Percentiles rank a stretch among this genome's conserved stretches.
These are phyloP conservation scores for Albugo candida DNA, from an alignment of 352 stramenopile genomes.

Conservation along the genomic window DNA sequence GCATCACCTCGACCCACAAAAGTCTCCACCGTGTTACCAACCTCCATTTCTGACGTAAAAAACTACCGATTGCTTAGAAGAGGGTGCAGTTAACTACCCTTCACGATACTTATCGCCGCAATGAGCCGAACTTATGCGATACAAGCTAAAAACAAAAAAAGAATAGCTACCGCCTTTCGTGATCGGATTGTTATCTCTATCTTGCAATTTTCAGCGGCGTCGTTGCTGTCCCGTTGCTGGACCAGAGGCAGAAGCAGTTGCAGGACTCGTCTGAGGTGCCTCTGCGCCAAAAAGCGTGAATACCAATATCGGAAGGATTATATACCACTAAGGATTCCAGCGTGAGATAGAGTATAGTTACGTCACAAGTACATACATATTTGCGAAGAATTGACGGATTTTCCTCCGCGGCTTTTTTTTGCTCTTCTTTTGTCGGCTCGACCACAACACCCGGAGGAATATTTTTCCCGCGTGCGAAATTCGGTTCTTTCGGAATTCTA, in stretches of 20 bases:
- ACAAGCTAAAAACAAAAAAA: no score
- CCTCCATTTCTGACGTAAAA: no score
- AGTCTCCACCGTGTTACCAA: no score
- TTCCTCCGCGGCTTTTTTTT: slow-evolving; percentile 34
- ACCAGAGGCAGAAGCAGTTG: slow-evolving; percentile 15
- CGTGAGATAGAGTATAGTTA: not conserved
- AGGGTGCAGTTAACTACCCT: no score
- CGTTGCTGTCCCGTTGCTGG: slow-evolving; percentile 4
- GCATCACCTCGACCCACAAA: no score
- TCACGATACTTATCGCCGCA: no score
- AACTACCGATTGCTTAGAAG: no score
- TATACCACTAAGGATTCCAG: slow-evolving; percentile 41
- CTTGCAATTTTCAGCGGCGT: no score
- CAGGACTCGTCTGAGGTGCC: slow-evolving; percentile 1
- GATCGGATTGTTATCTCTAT: no score
- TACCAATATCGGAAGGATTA: slow-evolving; percentile 58
- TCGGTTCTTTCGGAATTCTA: not conserved
- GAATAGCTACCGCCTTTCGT: no score
- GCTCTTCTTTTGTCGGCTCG: slow-evolving; percentile 42
- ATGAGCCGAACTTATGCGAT: no score
- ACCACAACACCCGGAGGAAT: slow-evolving; percentile 41
- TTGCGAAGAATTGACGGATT: slow-evolving; percentile 61
- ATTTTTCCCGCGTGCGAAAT: slow-evolving; percentile 29
- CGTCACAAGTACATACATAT: slow-evolving; percentile 32
- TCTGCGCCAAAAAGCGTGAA: slow-evolving; percentile 52